These are phyloP conservation scores for Talaromyces albobiverticillius DNA, from an alignment of 2,329 filamentous ascomycete species.

Conservation along the genomic window DNA sequence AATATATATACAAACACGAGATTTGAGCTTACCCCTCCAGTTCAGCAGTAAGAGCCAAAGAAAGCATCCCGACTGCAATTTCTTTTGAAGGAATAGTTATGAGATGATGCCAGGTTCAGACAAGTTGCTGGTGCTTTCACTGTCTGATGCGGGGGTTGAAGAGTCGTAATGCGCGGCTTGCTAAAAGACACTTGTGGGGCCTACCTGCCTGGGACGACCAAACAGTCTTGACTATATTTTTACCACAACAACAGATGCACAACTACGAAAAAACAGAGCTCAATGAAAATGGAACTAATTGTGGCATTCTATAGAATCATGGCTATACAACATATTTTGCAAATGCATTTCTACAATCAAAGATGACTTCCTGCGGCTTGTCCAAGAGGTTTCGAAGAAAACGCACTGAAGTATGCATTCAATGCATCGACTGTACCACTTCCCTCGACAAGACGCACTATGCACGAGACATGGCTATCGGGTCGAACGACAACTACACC, in stretches of 20 bases:
- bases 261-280: too few relatives aligned
- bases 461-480: conserved; percentile 81
- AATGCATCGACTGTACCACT: conserved; percentile 75
- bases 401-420: conserved; percentile 76
- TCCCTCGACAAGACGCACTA: conserved; percentile 71
- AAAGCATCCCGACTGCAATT: conserved; percentile 29
- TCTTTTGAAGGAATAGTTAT: background rate
- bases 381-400: conserved; percentile 58
- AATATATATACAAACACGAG: background rate
- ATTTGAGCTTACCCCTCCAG: conserved; percentile 30
- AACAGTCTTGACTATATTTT: too few relatives aligned
- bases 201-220: too few relatives aligned
- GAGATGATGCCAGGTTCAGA: background rate
- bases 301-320: too few relatives aligned
- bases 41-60: conserved; percentile 37
- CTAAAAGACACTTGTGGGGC: too few relatives aligned
- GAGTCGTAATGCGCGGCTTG: background rate
- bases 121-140: too few relatives aligned
- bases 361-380: conserved; percentile 34
- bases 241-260: too few relatives aligned
- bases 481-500: conserved; percentile 81
- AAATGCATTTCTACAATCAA: conserved; percentile 16
- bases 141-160: background rate
- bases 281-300: too few relatives aligned
- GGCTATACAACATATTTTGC: too few relatives aligned